These are phyloP conservation scores for Colletotrichum endophyticum DNA, from an alignment of 2,329 filamentous ascomycete genomes.

Conservation along the genomic window DNA sequence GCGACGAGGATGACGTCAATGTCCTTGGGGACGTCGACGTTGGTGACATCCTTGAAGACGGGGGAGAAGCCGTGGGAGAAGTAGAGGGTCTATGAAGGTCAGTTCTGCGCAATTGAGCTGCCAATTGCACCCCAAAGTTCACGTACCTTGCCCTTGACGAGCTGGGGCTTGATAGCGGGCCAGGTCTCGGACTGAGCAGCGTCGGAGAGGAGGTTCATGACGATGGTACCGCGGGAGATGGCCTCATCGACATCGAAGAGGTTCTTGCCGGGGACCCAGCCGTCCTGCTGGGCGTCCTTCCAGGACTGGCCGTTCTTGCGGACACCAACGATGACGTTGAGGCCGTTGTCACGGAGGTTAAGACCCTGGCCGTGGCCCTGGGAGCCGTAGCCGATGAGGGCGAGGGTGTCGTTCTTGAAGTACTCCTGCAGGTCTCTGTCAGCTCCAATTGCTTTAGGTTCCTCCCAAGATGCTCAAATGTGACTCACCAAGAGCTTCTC, in stretches of 20 bases:
- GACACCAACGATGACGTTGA: constrained; percentile 99
- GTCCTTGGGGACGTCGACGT: constrained; percentile 94
- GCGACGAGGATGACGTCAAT: constrained; percentile 99
- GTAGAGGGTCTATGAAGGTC: constrained; percentile 81
- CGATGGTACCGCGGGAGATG: constrained; percentile 88
- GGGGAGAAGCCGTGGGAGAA: constrained; percentile 99
- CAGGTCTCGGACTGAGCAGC: constrained; percentile 99
- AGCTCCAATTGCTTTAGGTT: constrained; percentile 1
- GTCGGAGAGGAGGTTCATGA: constrained; percentile 99
- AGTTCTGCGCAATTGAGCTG: constrained; percentile 18
- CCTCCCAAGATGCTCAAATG: background rate
- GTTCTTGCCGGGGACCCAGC: constrained; percentile 98
- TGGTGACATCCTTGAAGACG: constrained; percentile 99
- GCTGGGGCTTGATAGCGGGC: constrained; percentile 96
- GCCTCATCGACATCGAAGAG: constrained; percentile 98
- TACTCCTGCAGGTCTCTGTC: constrained; percentile 70
- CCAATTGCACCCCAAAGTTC: constrained; percentile 4
- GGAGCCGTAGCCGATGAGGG: constrained; percentile 97
- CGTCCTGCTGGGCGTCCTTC: constrained; percentile 96
- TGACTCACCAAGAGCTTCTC: constrained; percentile 92
- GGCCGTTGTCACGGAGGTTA: constrained; percentile 98
- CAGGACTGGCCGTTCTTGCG: constrained; percentile 98
- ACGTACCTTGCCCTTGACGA: constrained; percentile 96
- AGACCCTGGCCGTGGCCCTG: constrained; percentile 99
- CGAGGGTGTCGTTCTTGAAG: constrained; percentile 99